Base-by-base conservation (phyloP, 805 yeast genomes). In the Wickerhamomyces kurtzmanii region DNA sequence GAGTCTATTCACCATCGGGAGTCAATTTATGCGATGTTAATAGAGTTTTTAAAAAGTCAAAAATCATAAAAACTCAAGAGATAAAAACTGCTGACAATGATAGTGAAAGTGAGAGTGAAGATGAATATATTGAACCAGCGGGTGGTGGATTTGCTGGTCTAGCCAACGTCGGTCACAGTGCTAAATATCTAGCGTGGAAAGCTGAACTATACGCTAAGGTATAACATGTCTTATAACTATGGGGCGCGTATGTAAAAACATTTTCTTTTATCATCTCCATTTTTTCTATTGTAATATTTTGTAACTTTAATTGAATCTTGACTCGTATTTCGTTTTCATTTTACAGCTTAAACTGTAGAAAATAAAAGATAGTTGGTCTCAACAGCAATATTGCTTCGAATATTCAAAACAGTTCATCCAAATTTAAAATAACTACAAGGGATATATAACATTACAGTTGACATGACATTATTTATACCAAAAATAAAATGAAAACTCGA, bases 151-250 rank as follows among this genome's bases (percentile, higher is more conserved):
- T 38, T 15, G 38, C 32, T 9, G 51, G 49, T 8, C 33, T 44
- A 4, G 38, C 51, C 16, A 66, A 67, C 20, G 47, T 76, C 20
- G 85, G 93, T 5, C 93, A 84, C 43, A 70, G 81, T 28, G 83
- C 85, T 3, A 63, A 65, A 43, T 86, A 81, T 45, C 50, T 85
- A 46, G 82, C 84, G 2, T 75, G 68, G 68, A 71, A 67, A 45
- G n/a, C 26, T 45, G n/a, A n/a, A n/a, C n/a, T n/a, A 12, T n/a
- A n/a, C n/a, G n/a, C n/a, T n/a, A n/a, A n/a, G n/a, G n/a, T n/a
- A n/a, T n/a, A n/a, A n/a, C n/a, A n/a, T n/a, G n/a, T n/a, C n/a
- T n/a, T n/a, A n/a, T n/a, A n/a, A n/a, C n/a, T n/a, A n/a, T n/a
- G n/a, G n/a, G n/a, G n/a, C n/a, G n/a, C n/a, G n/a, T n/a, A n/a